phyloP scores from a whole-genome alignment of 2,329 filamentous ascomycete species.

The Aspergillus bombycis region DNA sequence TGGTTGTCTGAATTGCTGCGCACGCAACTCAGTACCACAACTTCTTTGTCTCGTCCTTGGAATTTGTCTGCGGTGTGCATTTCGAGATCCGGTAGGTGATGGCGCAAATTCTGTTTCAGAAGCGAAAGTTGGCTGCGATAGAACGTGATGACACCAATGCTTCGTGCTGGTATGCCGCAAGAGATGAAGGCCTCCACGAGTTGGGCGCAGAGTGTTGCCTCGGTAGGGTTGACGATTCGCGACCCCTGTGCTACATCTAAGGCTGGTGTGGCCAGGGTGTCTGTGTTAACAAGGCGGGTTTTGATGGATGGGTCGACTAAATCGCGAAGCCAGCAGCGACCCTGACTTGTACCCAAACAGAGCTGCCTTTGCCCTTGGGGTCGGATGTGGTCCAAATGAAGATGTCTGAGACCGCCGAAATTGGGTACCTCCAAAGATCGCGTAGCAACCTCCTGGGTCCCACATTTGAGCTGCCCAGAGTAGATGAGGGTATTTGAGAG shows the following conservation, averaged over 20 bases:
- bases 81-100: slow-evolving; percentile 68
- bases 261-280: slow-evolving; percentile 65
- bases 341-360: slow-evolving; percentile 57
- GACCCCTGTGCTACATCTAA: slow-evolving; percentile 72
- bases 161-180: slow-evolving; percentile 70
- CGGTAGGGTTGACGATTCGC: slow-evolving; percentile 84
- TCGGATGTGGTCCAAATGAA: slow-evolving; percentile 51
- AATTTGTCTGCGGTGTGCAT: slow-evolving; percentile 98
- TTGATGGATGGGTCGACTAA: slow-evolving; percentile 71
- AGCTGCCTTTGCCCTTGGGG: slow-evolving; percentile 43
- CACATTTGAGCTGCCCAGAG: slow-evolving; percentile 85
- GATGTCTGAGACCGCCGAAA: slow-evolving; percentile 61
- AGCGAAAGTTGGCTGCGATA: slow-evolving; percentile 90
- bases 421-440: slow-evolving; percentile 70
- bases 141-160: slow-evolving; percentile 95
- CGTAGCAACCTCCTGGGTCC: slow-evolving; percentile 73
- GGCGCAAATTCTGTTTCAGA: slow-evolving; percentile 72
- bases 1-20: slow-evolving; percentile 78
- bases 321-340: slow-evolving; percentile 74
- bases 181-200: slow-evolving; percentile 78
- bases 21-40: slow-evolving; percentile 84
- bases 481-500: slow-evolving; percentile 94
- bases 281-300: slow-evolving; percentile 88
- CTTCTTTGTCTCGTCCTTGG: slow-evolving; percentile 93
- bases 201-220: slow-evolving; percentile 76